phyloP scores from a whole-genome alignment of 2,329 filamentous ascomycete genomes.

The Colletotrichum orbiculare region DNA sequence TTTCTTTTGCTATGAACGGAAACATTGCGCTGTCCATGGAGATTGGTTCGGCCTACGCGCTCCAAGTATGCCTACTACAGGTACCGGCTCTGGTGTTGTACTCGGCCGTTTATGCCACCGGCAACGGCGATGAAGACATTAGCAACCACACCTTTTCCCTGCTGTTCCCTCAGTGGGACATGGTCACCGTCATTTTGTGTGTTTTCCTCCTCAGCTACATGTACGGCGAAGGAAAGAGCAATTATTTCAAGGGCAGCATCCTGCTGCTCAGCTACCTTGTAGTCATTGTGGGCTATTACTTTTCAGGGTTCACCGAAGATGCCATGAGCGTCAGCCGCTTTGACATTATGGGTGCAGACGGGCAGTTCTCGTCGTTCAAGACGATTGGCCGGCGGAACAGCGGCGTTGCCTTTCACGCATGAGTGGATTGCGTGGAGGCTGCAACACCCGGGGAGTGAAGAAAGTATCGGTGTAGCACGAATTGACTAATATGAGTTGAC shows the following conservation, averaged over 20 bases:
- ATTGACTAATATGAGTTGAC: conserved; percentile 18
- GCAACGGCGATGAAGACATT: conserved; percentile 52
- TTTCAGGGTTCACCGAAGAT: conserved; percentile 70
- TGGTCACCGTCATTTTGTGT: conserved; percentile 95
- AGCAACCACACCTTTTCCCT: conserved; percentile 79
- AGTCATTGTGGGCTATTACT: conserved; percentile 91
- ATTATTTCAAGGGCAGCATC: conserved; percentile 99
- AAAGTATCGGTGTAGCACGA: conserved; percentile 9
- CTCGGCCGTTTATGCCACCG: conserved; percentile 75
- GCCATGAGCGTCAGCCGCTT: conserved; percentile 60
- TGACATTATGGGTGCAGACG: conserved; percentile 63
- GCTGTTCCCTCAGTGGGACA: conserved; percentile 98
- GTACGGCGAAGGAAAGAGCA: conserved; percentile 98
- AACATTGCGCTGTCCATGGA: conserved; percentile 99
- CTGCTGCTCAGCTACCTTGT: conserved; percentile 93
- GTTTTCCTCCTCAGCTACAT: conserved; percentile 98
- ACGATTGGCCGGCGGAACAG: conserved; percentile 61
- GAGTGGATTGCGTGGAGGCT: not conserved
- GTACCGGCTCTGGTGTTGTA: conserved; percentile 93
- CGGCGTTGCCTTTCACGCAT: conserved; percentile 47
- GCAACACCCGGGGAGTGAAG: conserved; percentile 13
- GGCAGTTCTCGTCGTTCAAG: conserved; percentile 62
- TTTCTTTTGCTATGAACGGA: conserved; percentile 99
- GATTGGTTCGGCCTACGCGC: conserved; percentile 95
- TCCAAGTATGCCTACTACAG: conserved; percentile 95